Conservation (phyloP, 345 rosid species). For the Limnanthes douglasii region DNA sequence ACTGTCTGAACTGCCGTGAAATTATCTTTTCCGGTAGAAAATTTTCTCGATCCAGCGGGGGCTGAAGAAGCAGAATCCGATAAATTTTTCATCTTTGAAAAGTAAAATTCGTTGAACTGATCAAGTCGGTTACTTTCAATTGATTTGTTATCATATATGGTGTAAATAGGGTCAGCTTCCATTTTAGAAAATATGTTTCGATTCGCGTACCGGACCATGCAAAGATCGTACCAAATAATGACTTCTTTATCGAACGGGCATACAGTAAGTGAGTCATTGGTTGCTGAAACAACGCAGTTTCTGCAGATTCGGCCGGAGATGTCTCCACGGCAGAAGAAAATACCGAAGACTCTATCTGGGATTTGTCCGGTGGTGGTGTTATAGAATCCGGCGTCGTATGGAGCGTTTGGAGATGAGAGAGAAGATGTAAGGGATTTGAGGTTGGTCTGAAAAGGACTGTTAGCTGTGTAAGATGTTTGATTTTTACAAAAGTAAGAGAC, state of each 20-base stretch:
- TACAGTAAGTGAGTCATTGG: background rate
- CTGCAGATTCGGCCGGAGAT: constrained; percentile 4
- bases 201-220: constrained; percentile 14
- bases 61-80: background rate
- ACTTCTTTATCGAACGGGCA: constrained; percentile 10
- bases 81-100: no score
- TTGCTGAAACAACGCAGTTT: constrained; percentile 9
- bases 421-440: constrained; percentile 12
- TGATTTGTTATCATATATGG: no score
- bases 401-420: constrained; percentile 7
- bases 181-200: background rate
- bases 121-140: background rate
- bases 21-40: constrained; percentile 2
- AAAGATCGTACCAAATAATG: constrained; percentile 12
- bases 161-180: background rate
- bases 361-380: constrained; percentile 14
- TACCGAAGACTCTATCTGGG: constrained; percentile 7
- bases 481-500: no score
- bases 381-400: constrained; percentile 10
- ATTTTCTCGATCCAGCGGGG: constrained; percentile 7
- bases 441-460: constrained; percentile 15
- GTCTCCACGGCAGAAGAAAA: constrained; percentile 15
- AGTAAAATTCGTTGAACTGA: background rate
- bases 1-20: background rate
- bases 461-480: no score